A percentile compares a stretch with the other conserved stretches of the same genome.
phyloP scores from a whole-genome alignment of 1,284 basidiomycete species.

The Ceratobasidium sp. region DNA sequence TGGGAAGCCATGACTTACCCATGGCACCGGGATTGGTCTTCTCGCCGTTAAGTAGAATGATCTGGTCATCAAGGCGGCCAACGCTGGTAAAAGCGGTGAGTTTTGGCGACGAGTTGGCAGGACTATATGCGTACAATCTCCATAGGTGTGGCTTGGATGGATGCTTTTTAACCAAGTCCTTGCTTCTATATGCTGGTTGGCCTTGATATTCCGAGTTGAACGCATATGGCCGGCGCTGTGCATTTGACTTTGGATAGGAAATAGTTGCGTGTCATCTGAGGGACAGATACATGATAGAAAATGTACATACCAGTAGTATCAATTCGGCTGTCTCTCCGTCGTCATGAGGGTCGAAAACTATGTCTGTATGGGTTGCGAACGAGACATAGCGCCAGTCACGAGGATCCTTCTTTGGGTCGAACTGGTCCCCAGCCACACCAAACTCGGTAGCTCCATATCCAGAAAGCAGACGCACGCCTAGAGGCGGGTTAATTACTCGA shows the following conservation, averaged over 20 bases:
- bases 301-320: conserved; percentile 27
- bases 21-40: conserved; percentile 63
- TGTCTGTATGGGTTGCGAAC: conserved; percentile 13
- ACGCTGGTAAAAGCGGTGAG: not conserved
- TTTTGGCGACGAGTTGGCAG: no score
- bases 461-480: conserved; percentile 9
- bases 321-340: conserved; percentile 36
- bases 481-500: not conserved
- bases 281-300: not conserved
- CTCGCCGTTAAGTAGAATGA: conserved; percentile 47
- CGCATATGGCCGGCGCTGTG: conserved; percentile 29
- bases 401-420: not conserved
- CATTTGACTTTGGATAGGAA: not conserved
- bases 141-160: conserved; percentile 41
- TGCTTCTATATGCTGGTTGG: conserved; percentile 39
- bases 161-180: conserved; percentile 43
- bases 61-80: conserved; percentile 48
- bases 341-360: conserved; percentile 8
- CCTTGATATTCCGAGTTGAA: conserved; percentile 42
- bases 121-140: conserved; percentile 33
- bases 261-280: not conserved
- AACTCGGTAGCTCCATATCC: conserved; percentile 29
- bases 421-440: not conserved
- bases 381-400: conserved; percentile 43
- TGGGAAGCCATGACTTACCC: conserved; percentile 53